Percentiles rank a stretch among this genome's conserved stretches.
phyloP scores from a whole-genome alignment of 2,329 filamentous ascomycete species.

The Fusarium sp. region DNA sequence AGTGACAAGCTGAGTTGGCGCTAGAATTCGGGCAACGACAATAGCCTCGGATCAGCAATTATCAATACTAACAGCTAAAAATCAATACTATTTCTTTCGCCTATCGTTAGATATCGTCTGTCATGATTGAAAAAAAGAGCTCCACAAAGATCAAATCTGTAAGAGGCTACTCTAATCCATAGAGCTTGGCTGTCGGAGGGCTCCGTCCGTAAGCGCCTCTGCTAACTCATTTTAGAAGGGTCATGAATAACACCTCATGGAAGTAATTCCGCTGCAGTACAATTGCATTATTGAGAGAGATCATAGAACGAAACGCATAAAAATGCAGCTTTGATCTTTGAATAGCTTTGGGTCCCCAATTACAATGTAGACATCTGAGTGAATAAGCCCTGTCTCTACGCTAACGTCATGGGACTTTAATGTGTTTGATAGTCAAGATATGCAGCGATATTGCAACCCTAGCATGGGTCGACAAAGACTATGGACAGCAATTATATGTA shows the following conservation, averaged over 20 bases:
- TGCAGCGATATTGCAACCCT: too few relatives aligned
- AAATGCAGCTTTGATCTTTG: background rate
- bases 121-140: constrained; percentile 24
- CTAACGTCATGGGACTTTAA: background rate
- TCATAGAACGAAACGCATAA: background rate
- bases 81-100: constrained; percentile 6
- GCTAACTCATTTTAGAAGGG: constrained; percentile 19
- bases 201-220: constrained; percentile 36
- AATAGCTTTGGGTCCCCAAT: too few relatives aligned
- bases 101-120: constrained; percentile 23
- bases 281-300: background rate
- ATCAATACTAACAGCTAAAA: background rate
- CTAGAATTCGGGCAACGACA: constrained; percentile 1
- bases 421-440: too few relatives aligned
- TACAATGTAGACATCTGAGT: too few relatives aligned
- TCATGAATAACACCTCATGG: constrained; percentile 3
- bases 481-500: background rate
- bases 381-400: background rate
- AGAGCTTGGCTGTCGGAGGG: constrained; percentile 41
- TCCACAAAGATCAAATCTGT: constrained; percentile 21
- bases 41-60: constrained; percentile 26
- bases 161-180: constrained; percentile 17
- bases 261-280: constrained; percentile 25
- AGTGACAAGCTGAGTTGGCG: constrained; percentile 22
- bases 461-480: background rate